Base-by-base conservation (phyloP, 129 eudicot species). In the Escallonia rubra region DNA sequence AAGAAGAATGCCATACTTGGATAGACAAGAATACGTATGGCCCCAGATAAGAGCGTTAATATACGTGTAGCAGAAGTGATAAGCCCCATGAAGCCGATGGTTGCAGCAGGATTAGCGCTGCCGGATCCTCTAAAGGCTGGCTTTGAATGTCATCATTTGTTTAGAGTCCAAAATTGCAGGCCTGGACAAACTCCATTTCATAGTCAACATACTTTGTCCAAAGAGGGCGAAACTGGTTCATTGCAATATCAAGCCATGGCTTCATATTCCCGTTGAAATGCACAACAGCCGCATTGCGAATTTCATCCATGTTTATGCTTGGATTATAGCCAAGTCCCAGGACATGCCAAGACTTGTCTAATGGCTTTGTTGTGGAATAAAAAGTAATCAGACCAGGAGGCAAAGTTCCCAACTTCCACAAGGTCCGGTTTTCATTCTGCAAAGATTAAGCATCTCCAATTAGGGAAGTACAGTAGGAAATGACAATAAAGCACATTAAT, bases 211-310 rank as follows among this genome's bases (percentile, higher is more conserved):
- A 83, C 69, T 89, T 89, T 40, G 90, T 79, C 96, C 96, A 89
- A 44, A 89, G 85, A 12, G 96, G 93, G 38, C 89, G 89, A 75
- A 82, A 89, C 70, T 89, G 96, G 70, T 78, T 67, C 81, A 89
- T 89, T 53, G 93, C 96, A 62, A 89, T 89, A 68, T 89, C 96
- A 54, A 89, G 93, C 96, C 96, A 89, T 52, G 96, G 96, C 74
- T 89, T 89, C 89, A 83, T 82, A 71, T 89, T 89, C 57, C 96
- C 96, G 61, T 89, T 89, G 66, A 89, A 89, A 78, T 89, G 96
- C 48, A 89, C 91, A 52, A 89, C 96, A 42, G 96, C 92, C 65
- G 96, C 96, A 69, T 89, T 89, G 56, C 64, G 66, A 42, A 89
- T 89, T 78, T 89, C 96, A 67, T 83, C 96, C 90, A 79, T 76